Evolutionary conservation across 805 yeast species (phyloP).

Genomic region (Ogataea glucozyma): DNA sequence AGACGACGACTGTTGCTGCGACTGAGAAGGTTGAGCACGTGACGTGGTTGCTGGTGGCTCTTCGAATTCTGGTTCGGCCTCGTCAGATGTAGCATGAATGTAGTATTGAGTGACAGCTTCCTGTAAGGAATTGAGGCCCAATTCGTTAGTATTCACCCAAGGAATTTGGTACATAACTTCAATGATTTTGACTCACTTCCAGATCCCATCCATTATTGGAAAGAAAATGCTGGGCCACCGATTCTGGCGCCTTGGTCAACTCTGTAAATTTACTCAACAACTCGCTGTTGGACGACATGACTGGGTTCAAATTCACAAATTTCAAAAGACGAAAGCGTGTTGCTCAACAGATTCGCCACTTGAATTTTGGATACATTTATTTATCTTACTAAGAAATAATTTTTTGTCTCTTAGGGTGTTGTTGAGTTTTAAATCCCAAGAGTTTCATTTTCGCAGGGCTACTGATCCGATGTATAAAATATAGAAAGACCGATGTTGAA

Average conservation of each 20-base stretch:
- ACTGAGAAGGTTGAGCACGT: background rate
- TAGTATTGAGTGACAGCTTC: constrained; percentile 32
- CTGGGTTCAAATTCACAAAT: constrained; percentile 13
- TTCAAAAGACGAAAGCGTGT: background rate
- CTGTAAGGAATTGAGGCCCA: constrained; percentile 11
- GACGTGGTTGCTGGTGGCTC: background rate
- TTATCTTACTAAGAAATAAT: too few relatives aligned
- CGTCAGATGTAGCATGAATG: constrained; percentile 20
- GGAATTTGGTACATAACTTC: too few relatives aligned
- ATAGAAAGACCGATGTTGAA: constrained; percentile 46
- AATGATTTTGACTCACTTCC: constrained; percentile 23
- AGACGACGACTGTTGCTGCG: constrained; percentile 2
- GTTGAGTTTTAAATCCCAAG: background rate
- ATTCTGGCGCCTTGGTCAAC: constrained; percentile 39
- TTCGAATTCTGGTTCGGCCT: constrained; percentile 6
- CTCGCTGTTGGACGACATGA: constrained; percentile 19
- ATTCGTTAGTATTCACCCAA: constrained; percentile 8
- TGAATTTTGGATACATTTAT: background rate
- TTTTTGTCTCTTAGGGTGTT: too few relatives aligned
- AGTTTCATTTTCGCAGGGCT: constrained; percentile 1
- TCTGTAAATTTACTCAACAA: constrained; percentile 37
- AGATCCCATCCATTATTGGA: constrained; percentile 32
- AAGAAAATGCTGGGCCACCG: constrained; percentile 41
- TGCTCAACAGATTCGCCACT: constrained; percentile 6
- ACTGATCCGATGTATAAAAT: background rate